Base-by-base conservation (phyloP, 352 stramenopile genomes). In the Phytophthora sojae region DNA sequence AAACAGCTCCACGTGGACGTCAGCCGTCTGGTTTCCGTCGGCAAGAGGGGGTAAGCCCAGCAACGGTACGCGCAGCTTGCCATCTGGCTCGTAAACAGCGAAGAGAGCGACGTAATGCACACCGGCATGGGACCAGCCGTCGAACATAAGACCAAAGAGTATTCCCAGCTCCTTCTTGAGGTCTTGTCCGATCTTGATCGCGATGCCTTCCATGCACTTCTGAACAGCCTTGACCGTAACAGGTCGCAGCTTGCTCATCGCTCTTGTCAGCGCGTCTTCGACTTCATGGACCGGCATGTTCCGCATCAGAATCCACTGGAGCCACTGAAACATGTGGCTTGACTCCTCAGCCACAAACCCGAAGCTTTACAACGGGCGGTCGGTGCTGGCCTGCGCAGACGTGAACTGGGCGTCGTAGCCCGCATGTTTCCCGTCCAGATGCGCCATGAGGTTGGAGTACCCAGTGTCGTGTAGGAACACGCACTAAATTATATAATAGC, bases 141-240 rank as follows among this genome's bases (percentile, higher is more conserved):
- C 64, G 15, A 66, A 62, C 23, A 66, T 57, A 6, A 71, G 37
- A 7, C 35, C 57, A 39, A 71, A 71, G 32, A 60, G 35, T 14
- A 19, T 21, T 44, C 42, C 39, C 4, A 63, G 42, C 42, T 53
- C 57, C 39, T 63, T 47, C 15, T 63, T 17, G 6, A 55, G 39
- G 14, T 53, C 5, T 0, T 44, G 42, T 14, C 39, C 29, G 29
- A 32, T 32, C 3, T 19, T 32, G 57, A 30, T 44, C 21, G 57
- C 39, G 42, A 63, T 63, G 42, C 25, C 39, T 15, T 44, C 42
- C 39, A 63, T 63, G 57, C 39, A 55, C 42, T 63, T 63, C 57
- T 63, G 44, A 9, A 63, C 57, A 32, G 57, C 14, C 23, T 54
- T 63, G 15, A 44, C 37, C 6, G 57, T 55, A 26, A 55, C 57